A percentile compares a stretch with the other conserved stretches of the same genome.
These are phyloP conservation scores for Termitomyces sp. DNA, from an alignment of 768 basidiomycete genomes.

Conservation along the genomic window DNA sequence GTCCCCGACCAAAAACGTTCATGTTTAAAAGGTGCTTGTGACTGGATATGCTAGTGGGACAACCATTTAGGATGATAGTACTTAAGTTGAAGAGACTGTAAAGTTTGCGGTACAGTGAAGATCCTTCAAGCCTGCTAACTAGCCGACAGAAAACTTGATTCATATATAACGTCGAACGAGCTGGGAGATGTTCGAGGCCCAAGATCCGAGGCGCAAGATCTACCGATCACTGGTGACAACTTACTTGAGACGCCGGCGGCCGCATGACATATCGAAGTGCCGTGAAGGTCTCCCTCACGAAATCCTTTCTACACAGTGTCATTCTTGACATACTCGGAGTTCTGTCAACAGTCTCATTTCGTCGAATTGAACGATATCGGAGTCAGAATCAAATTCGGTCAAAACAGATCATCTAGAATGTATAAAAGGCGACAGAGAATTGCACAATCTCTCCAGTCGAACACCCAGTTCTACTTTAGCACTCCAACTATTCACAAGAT, in stretches of 20 bases:
- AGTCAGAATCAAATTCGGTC: not conserved
- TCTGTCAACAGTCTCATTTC: not conserved
- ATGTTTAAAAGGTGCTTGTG: not conserved
- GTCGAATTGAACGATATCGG: not conserved
- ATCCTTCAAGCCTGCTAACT: too few species aligned
- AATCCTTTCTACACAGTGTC: not conserved
- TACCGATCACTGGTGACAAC: too few species aligned
- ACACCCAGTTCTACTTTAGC: conserved; percentile 14
- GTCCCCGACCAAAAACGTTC: not conserved
- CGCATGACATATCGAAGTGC: not conserved
- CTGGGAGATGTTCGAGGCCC: too few species aligned
- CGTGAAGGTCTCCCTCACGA: not conserved
- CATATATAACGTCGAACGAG: too few species aligned
- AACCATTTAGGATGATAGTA: not conserved
- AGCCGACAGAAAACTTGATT: too few species aligned
- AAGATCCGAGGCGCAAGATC: too few species aligned
- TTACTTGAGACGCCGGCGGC: not conserved
- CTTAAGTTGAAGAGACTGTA: too few species aligned
- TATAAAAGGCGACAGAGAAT: conserved; percentile 2
- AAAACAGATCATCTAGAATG: not conserved
- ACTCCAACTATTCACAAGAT: conserved; percentile 4
- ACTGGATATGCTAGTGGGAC: not conserved
- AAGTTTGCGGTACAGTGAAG: too few species aligned
- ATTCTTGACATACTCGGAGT: not conserved
- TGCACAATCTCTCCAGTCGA: conserved; percentile 4